Base-by-base conservation (phyloP, 2,329 filamentous ascomycete species). In the Pyricularia pennisetigena region DNA sequence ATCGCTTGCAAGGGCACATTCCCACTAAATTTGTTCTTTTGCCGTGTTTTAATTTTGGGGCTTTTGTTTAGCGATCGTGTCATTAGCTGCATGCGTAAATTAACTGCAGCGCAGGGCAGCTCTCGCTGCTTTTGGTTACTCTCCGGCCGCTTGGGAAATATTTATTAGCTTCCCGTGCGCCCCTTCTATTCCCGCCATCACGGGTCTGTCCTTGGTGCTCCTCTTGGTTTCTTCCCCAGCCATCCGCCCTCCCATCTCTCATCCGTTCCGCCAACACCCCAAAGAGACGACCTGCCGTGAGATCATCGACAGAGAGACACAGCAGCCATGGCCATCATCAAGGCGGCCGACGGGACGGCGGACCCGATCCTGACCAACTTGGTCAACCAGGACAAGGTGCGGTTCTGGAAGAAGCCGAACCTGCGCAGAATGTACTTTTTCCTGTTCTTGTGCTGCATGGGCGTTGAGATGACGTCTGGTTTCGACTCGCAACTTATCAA, bases 381-480 rank as follows among this genome's bases (percentile, higher is more conserved):
- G 41, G 67, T 70, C 32, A 68, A 61, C 20, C 67, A 68, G 57
- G 70, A 72, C 64, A 72, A 67, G 32, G 70, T 63, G 26, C 69
- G 69, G 10, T 73, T 71, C 71, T 73, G 72, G 49, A 67, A 69
- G 61, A 73, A 73, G 68, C 70, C 68, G n/a, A 72, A 73, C 63
- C 69, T 73, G 4, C 70, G 72, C 4, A 30, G 28, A 14, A 68
- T 72, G 35, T 72, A 72, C 68, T 76, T 87, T 20, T 73, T 84
- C 70, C 77, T 88, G 65, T 84, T 88, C 66, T 26, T 69, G 41
- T 68, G 65, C 59, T 68, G 65, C 28, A 64, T 72, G 54, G 71
- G 70, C 14, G 70, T 71, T 62, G 71, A 72, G 69, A 72, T 71
- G 68, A 71, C 71, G 12, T 69, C 26, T 26, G 69, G 72, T 4